Evolutionary conservation across 306 rosid species (phyloP).

Genomic region (Acacia crassicarpa): DNA sequence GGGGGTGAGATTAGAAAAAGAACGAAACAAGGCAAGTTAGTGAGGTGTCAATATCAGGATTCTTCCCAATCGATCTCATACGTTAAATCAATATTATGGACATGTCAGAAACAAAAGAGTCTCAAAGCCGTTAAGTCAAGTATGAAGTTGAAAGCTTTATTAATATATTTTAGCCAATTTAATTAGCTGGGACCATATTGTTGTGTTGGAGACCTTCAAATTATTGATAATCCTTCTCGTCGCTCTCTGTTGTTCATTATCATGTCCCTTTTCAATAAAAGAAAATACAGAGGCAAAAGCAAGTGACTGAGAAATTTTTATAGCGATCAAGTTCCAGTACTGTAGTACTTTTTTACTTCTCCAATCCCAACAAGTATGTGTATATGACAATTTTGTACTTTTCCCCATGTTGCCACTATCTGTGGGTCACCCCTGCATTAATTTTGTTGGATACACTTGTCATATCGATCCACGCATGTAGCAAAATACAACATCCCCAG

Average conservation of each 20-base stretch:
- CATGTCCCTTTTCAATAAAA: constrained; percentile 6
- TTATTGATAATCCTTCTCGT: background rate
- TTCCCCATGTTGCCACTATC: constrained; percentile 28
- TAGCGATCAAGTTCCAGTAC: background rate
- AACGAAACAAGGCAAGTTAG: background rate
- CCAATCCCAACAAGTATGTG: background rate
- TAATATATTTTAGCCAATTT: constrained; percentile 21
- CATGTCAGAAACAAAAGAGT: constrained; percentile 13
- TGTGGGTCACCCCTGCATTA: constrained; percentile 4
- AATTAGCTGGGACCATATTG: constrained; percentile 33
- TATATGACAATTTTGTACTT: constrained; percentile 9
- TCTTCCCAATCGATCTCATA: constrained; percentile 11
- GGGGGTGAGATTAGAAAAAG: background rate
- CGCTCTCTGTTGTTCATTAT: constrained; percentile 7
- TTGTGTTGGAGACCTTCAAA: constrained; percentile 22
- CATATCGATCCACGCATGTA: constrained; percentile 9
- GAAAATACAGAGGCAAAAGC: background rate
- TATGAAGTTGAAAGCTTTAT: constrained; percentile 15
- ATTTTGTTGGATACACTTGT: constrained; percentile 20
- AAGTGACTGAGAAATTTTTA: constrained; percentile 16
- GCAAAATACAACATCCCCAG: constrained; percentile 21
- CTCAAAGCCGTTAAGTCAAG: constrained; percentile 28
- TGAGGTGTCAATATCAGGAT: constrained; percentile 16
- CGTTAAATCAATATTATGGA: constrained; percentile 1
- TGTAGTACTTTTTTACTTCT: constrained; percentile 16